phyloP scores from a whole-genome alignment of 2,329 filamentous ascomycete genomes.

The Hypoxylon sp. region DNA sequence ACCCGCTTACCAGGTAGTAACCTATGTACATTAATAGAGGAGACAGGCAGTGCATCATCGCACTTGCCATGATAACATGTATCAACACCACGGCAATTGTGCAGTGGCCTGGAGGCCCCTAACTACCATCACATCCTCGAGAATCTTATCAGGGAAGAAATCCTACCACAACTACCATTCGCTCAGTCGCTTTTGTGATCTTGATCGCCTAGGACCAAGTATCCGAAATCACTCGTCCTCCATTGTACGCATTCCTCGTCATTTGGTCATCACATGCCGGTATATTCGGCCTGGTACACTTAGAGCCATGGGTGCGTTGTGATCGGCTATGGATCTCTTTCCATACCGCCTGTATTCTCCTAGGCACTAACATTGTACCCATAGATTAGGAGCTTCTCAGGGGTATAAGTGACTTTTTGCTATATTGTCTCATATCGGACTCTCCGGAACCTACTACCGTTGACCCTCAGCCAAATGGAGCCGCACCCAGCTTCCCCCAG shows the following conservation, averaged over 20 bases:
- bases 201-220: background rate
- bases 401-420: background rate
- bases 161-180: background rate
- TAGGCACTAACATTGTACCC: background rate
- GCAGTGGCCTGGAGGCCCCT: background rate
- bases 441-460: background rate
- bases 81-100: background rate
- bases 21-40: background rate
- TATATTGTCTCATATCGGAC: background rate
- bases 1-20: no score
- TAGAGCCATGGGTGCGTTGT: background rate
- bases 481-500: background rate
- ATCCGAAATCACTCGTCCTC: background rate
- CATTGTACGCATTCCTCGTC: background rate
- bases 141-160: background rate
- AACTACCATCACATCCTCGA: background rate
- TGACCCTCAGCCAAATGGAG: background rate
- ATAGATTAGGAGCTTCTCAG: background rate
- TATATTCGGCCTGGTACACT: background rate
- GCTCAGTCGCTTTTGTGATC: background rate
- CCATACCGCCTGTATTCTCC: background rate
- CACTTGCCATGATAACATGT: background rate
- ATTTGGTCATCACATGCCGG: background rate
- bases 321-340: background rate
- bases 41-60: conserved; percentile 2